Conservation (phyloP, 208 protist genomes). For the Leishmania lainsoni region DNA sequence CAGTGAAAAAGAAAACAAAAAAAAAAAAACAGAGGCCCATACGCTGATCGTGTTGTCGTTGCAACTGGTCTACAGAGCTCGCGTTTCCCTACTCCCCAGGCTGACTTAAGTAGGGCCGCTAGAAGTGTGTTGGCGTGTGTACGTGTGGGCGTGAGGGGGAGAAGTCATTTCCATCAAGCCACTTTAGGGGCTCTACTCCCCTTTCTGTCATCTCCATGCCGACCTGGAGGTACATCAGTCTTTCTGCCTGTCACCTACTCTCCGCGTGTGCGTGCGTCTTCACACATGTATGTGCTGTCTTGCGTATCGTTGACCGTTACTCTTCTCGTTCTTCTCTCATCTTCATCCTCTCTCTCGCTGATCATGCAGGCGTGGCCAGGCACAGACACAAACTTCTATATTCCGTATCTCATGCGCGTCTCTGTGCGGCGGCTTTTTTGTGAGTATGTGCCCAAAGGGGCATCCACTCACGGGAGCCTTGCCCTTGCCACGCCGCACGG, state of each 20-base stretch:
- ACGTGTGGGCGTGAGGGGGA: background rate
- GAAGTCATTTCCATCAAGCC: background rate
- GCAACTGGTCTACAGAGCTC: background rate
- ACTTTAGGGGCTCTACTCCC: background rate
- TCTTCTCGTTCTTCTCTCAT: background rate
- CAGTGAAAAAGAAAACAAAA: background rate
- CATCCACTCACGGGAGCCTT: constrained; percentile 14
- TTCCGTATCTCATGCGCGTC: constrained; percentile 31
- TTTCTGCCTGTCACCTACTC: background rate
- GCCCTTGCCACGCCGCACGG: constrained; percentile 25
- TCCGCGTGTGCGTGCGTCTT: background rate
- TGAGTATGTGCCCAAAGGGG: constrained; percentile 71
- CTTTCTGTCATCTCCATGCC: background rate
- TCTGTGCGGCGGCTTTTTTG: constrained; percentile 44
- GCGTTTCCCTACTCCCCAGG: background rate
- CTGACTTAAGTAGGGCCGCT: background rate
- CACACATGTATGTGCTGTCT: background rate
- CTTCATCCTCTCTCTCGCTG: background rate
- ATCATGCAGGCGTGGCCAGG: background rate
- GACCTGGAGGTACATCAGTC: too few species aligned
- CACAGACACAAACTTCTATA: background rate
- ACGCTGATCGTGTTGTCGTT: background rate
- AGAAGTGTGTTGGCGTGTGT: background rate
- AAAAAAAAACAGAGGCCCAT: background rate
- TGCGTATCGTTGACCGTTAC: background rate